phyloP scores from a whole-genome alignment of 345 rosid genomes.

The Camelina laxa region DNA sequence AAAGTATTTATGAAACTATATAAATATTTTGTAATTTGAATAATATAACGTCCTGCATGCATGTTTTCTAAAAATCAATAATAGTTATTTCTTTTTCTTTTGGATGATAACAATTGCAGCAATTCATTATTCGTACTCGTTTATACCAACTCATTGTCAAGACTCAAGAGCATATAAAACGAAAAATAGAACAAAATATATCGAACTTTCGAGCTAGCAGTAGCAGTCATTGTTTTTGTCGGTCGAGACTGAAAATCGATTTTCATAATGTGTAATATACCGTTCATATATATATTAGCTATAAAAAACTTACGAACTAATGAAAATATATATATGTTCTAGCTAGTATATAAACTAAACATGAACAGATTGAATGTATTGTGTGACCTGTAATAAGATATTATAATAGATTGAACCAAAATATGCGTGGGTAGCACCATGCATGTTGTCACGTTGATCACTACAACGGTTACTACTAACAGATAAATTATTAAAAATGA shows the following conservation, averaged over 20 bases:
- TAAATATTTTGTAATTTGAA: background rate
- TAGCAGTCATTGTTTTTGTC: background rate
- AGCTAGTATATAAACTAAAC: background rate
- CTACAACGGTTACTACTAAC: slow-evolving; percentile 12
- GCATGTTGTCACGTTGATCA: slow-evolving; percentile 40
- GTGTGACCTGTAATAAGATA: background rate
- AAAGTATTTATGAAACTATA: too few species aligned
- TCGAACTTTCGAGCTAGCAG: background rate
- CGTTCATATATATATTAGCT: background rate
- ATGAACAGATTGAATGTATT: background rate
- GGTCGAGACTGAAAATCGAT: background rate
- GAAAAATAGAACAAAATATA: background rate
- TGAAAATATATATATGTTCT: background rate
- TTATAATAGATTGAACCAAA: background rate
- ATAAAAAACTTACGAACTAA: background rate
- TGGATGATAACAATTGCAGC: background rate
- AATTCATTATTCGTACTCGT: slow-evolving; percentile 1
- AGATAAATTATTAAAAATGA: background rate
- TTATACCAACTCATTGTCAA: slow-evolving; percentile 1
- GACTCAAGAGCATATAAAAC: background rate
- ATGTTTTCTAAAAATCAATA: background rate
- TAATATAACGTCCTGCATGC: background rate
- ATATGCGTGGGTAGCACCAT: slow-evolving; percentile 25
- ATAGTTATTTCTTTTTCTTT: background rate
- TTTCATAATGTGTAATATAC: background rate